A percentile compares a stretch with the other conserved stretches of the same genome.
Evolutionary conservation across 2,329 filamentous ascomycete species (phyloP).

Genomic region (Macrophomina tecta): DNA sequence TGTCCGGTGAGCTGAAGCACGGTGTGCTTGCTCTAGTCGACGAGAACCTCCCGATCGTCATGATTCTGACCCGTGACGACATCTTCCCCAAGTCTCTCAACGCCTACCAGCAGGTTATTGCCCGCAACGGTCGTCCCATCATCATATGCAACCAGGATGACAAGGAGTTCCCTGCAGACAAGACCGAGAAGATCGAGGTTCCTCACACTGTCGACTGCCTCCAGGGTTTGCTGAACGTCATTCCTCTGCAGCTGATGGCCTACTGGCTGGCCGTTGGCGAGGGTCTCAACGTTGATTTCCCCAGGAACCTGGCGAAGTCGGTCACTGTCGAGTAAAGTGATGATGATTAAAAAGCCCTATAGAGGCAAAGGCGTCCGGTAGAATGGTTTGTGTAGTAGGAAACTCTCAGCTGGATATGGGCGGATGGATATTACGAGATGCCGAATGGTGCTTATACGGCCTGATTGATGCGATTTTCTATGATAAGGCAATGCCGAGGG

Average conservation of each 20-base stretch:
- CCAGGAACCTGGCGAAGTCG: constrained; percentile 97
- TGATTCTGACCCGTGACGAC: constrained; percentile 96
- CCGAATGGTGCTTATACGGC: constrained; percentile 16
- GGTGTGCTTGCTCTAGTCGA: constrained; percentile 96
- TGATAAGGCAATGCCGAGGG: constrained; percentile 4
- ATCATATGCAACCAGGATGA: constrained; percentile 96
- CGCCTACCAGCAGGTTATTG: constrained; percentile 98
- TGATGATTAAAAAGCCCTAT: constrained; percentile 28
- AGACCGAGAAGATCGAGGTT: constrained; percentile 97
- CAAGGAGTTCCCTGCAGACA: constrained; percentile 83
- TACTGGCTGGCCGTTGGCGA: constrained; percentile 98
- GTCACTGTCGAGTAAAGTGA: constrained; percentile 89
- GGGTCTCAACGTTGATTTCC: constrained; percentile 97
- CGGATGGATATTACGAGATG: constrained; percentile 24
- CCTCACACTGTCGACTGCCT: constrained; percentile 94
- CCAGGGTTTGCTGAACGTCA: constrained; percentile 96
- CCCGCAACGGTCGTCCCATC: constrained; percentile 92
- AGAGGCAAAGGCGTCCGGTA: constrained; percentile 30
- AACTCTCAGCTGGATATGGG: constrained; percentile 32
- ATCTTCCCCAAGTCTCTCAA: constrained; percentile 99
- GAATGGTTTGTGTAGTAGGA: constrained; percentile 30
- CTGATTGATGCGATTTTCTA: constrained; percentile 23
- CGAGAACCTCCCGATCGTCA: constrained; percentile 98
- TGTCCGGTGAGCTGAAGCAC: constrained; percentile 99
- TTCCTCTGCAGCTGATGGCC: constrained; percentile 95